Evolutionary conservation across 2,329 filamentous ascomycete species (phyloP).

Genomic region (Penicillium sp.): DNA sequence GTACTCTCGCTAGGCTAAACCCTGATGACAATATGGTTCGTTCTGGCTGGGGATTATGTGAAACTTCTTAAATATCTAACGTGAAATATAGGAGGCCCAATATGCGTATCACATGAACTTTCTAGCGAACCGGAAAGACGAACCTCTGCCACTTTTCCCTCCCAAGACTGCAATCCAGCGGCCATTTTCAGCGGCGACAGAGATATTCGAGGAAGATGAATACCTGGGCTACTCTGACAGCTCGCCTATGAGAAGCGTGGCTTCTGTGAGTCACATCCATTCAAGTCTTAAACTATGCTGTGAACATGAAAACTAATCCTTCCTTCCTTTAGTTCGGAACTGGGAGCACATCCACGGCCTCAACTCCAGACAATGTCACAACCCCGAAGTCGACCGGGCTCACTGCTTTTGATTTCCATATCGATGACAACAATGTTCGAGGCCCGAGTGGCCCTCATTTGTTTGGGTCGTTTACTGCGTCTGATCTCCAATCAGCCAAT

Average conservation of each 20-base stretch:
- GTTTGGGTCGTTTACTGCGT: conserved; percentile 60
- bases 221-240: neutral
- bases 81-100: conserved; percentile 3
- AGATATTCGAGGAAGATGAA: conserved; percentile 8
- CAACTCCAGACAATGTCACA: neutral
- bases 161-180: neutral
- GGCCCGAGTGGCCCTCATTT: conserved; percentile 84
- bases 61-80: neutral
- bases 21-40: conserved; percentile 8
- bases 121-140: conserved; percentile 5
- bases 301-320: neutral
- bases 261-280: conserved; percentile 4
- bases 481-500: neutral
- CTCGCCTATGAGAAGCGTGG: conserved; percentile 2
- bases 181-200: conserved; percentile 6
- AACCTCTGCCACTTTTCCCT: conserved; percentile 9
- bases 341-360: neutral
- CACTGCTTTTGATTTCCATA: neutral
- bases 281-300: neutral
- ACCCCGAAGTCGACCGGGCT: neutral
- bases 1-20: neutral
- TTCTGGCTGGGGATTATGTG: neutral
- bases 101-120: conserved; percentile 7
- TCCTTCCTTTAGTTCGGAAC: neutral
- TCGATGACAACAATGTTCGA: conserved; percentile 49